Evolutionary conservation across 1,284 basidiomycete genomes (phyloP), one percentile per base, ranked within the genome.

Genomic region (Dichomitus squalens): DNA sequence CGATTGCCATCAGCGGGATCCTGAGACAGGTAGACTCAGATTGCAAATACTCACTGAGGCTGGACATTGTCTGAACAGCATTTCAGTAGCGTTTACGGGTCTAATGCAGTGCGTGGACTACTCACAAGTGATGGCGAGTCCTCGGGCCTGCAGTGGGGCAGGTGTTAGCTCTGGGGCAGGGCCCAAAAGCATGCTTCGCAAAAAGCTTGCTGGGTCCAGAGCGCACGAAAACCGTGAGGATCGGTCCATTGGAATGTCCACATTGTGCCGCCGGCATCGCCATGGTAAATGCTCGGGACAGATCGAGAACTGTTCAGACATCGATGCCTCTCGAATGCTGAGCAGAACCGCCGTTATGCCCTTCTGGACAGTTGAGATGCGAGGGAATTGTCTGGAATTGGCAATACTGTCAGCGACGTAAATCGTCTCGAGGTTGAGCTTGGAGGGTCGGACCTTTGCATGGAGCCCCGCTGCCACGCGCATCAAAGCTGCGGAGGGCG

Each of bases 401-500:
- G 12, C 25, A 44, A 29, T n/a, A n/a, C n/a, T n/a, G 39, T 23
- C 35, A 20, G 18, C 18, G 38, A n/a, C n/a, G 20, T 11, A 29
- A 14, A 25, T 36, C 4, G 12, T 4, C n/a, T 36, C 9, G 7
- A 36, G 35, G 5, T 31, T 31, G 29, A 31, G 29, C 29, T n/a
- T n/a, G n/a, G n/a, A n/a, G n/a, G n/a, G 11, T 31, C 29, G 29
- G 29, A 6, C 11, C 29, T 31, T 5, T 31, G 29, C 11, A 21
- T 31, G 27, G 27, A 18, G 33, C 21, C 23, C 41, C 14, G 41
- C 18, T 41, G 25, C 27, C 16, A 23, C 29, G 35, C 35, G 18
- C 47, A 55, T 55, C 53, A 55, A 27, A 33, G 47, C 47, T 49
- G 53, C 53, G 48, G 18, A 36, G 47, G 48, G 54, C 54, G 49